phyloP scores from a whole-genome alignment of 306 rosid species.

The Gastrolobium bilobum region DNA sequence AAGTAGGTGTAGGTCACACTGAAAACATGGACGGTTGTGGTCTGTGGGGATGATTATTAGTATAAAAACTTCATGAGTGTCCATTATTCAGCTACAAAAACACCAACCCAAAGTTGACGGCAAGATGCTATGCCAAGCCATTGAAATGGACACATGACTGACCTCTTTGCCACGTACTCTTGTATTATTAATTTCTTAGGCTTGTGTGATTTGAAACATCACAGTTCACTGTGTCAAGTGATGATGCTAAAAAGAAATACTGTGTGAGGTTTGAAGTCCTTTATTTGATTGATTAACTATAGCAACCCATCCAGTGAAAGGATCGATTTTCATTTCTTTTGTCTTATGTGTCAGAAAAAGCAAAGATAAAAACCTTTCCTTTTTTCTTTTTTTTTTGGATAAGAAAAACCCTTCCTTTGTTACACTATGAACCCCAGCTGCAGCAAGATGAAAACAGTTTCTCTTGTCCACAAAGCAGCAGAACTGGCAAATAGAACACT shows the following conservation, averaged over 20 bases:
- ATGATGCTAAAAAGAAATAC: no score
- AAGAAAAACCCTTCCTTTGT: slow-evolving; percentile 16
- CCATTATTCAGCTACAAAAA: background rate
- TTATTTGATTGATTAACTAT: no score
- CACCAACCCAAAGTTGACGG: background rate
- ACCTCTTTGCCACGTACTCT: background rate
- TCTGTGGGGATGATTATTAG: background rate
- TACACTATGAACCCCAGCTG: background rate
- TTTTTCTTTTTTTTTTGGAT: no score
- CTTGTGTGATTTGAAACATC: no score
- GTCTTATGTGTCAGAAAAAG: background rate
- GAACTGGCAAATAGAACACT: slow-evolving; percentile 38
- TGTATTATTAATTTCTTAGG: background rate
- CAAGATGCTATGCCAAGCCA: background rate
- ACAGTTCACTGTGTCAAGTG: no score
- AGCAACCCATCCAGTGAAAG: no score
- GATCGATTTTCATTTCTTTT: background rate
- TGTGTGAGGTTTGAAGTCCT: no score
- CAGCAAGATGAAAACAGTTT: slow-evolving; percentile 32
- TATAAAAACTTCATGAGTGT: background rate
- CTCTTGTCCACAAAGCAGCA: slow-evolving; percentile 11
- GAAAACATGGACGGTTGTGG: background rate
- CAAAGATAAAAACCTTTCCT: background rate
- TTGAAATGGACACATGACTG: background rate
- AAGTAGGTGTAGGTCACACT: slow-evolving; percentile 12